phyloP scores from a whole-genome alignment of 2,329 filamentous ascomycete species.

The Aspergillus fumigatus region DNA sequence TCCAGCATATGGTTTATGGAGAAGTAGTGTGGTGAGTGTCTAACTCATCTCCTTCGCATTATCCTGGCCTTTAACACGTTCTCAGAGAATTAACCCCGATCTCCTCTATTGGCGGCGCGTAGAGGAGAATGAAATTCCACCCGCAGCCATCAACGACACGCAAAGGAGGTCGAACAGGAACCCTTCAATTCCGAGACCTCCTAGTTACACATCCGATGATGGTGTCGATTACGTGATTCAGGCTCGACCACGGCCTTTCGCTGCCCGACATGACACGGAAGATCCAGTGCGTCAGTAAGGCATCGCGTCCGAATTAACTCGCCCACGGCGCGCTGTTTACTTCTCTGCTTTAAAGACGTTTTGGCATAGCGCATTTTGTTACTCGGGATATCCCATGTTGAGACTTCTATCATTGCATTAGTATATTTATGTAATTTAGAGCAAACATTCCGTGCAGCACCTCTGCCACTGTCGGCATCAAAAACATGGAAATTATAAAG shows the following conservation, averaged over 20 bases:
- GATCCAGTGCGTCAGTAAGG: not conserved
- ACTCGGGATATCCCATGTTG: not conserved
- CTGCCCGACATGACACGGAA: slow-evolving; percentile 28
- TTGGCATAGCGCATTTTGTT: not conserved
- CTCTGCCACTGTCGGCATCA: not conserved
- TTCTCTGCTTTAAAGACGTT: not conserved
- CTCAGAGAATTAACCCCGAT: slow-evolving; percentile 70
- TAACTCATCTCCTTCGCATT: too few relatives aligned
- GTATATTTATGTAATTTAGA: not conserved
- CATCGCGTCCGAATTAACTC: not conserved
- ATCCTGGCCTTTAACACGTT: slow-evolving; percentile 1
- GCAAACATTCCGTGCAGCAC: not conserved
- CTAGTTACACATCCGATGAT: slow-evolving; percentile 72
- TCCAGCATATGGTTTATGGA: slow-evolving; percentile 81
- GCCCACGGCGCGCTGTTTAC: not conserved
- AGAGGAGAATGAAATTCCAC: slow-evolving; percentile 10
- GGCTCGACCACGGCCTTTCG: slow-evolving; percentile 57
- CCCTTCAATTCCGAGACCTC: slow-evolving; percentile 54
- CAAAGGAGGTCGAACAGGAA: slow-evolving; percentile 13
- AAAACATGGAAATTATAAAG: not conserved
- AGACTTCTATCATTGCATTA: slow-evolving; percentile 1
- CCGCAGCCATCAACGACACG: not conserved
- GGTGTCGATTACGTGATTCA: slow-evolving; percentile 69
- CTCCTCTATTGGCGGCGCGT: slow-evolving; percentile 76
- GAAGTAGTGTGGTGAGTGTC: slow-evolving; percentile 69